Conservation (phyloP, 2,329 filamentous ascomycete genomes). For the Claviceps fusiformis region DNA sequence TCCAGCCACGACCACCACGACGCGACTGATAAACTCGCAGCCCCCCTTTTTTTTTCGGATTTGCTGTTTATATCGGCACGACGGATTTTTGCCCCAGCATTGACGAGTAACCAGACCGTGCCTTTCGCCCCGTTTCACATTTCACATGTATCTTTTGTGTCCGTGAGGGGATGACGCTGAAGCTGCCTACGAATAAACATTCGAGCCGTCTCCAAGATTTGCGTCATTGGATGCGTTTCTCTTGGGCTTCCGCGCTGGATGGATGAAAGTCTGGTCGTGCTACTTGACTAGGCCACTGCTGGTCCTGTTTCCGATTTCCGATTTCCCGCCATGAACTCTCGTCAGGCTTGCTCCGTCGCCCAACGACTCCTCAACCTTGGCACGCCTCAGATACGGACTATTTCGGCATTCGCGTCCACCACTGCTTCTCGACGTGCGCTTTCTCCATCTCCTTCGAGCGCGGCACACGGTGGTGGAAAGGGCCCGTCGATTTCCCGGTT, state of each 20-base stretch:
- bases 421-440: background rate
- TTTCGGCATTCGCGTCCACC: background rate
- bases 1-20: background rate
- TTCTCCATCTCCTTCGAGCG: background rate
- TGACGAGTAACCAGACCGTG: too few relatives aligned
- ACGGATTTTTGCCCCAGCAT: background rate
- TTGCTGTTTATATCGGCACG: background rate
- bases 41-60: background rate
- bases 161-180: background rate
- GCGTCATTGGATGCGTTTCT: background rate
- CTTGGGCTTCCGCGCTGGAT: background rate
- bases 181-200: background rate
- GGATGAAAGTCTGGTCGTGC: background rate
- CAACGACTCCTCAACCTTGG: slow-evolving; percentile 4
- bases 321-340: slow-evolving; percentile 7
- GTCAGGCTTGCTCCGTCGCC: slow-evolving; percentile 5
- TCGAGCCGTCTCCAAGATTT: background rate
- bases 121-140: background rate
- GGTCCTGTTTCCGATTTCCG: background rate
- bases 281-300: background rate
- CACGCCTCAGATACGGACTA: background rate
- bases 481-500: background rate
- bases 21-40: background rate
- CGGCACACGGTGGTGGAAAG: background rate
- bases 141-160: background rate